Conservation (phyloP, 768 basidiomycete species). For the Tulasnella sp. region DNA sequence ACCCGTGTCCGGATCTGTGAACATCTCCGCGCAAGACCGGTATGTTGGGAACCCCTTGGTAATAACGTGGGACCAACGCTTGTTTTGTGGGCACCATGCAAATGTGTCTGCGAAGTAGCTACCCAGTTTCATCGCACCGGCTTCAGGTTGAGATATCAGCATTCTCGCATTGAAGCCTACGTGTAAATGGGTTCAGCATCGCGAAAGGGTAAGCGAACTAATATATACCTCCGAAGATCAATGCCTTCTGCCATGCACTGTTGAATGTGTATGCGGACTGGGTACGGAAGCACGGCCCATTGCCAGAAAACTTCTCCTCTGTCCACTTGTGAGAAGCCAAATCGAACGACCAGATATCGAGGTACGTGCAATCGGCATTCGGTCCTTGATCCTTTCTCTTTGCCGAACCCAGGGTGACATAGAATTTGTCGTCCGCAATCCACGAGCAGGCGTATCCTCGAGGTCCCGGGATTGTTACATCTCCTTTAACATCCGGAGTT, state of each 20-base stretch:
- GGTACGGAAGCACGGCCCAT: conserved; percentile 38
- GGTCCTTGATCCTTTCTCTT: conserved; percentile 33
- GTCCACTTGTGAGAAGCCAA: conserved; percentile 36
- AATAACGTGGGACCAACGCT: conserved; percentile 41
- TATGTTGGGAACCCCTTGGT: conserved; percentile 44
- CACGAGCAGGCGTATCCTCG: conserved; percentile 39
- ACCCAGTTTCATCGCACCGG: conserved; percentile 28
- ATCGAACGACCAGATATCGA: conserved; percentile 42
- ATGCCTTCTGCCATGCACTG: conserved; percentile 36
- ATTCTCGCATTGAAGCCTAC: neutral
- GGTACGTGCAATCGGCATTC: conserved; percentile 32
- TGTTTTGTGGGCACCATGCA: conserved; percentile 34
- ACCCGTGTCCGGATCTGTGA: conserved; percentile 39
- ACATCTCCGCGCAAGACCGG: conserved; percentile 38
- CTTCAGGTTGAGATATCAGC: neutral
- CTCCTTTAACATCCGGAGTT: conserved; percentile 26
- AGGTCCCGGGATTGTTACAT: conserved; percentile 37
- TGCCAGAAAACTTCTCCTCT: conserved; percentile 38
- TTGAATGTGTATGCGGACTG: conserved; percentile 39
- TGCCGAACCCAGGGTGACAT: conserved; percentile 36
- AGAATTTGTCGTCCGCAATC: conserved; percentile 38
- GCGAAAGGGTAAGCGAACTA: neutral
- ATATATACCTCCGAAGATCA: conserved; percentile 43
- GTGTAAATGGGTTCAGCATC: neutral
- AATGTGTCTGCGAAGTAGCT: conserved; percentile 45